Percentiles rank a stretch among this genome's conserved stretches.
Evolutionary conservation across 2,329 filamentous ascomycete species (phyloP).

Genomic region (Aspergillus intermedius): DNA sequence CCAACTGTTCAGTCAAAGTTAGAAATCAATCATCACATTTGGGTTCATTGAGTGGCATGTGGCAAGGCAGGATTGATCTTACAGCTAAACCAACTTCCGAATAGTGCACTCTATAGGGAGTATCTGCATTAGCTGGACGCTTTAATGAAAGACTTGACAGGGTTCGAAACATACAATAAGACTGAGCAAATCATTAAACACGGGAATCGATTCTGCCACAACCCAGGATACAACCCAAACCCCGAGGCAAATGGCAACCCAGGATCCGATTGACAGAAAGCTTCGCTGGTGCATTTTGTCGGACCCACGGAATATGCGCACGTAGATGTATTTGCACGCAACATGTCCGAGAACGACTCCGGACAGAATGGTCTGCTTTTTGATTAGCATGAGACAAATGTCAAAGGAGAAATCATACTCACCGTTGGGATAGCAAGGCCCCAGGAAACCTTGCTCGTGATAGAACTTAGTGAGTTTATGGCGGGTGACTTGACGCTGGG

Average conservation of each 20-base stretch:
- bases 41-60: background rate
- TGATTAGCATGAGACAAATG: background rate
- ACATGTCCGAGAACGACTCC: slow-evolving; percentile 64
- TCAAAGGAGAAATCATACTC: background rate
- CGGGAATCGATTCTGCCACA: slow-evolving; percentile 62
- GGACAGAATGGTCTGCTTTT: slow-evolving; percentile 54
- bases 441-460: slow-evolving; percentile 58
- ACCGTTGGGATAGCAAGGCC: slow-evolving; percentile 60
- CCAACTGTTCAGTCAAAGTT: slow-evolving; percentile 24
- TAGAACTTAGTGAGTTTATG: slow-evolving; percentile 52
- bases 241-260: slow-evolving; percentile 50
- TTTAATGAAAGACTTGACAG: background rate
- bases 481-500: slow-evolving; percentile 57
- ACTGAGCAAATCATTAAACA: slow-evolving; percentile 60
- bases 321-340: slow-evolving; percentile 59
- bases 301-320: slow-evolving; percentile 55
- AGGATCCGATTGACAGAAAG: slow-evolving; percentile 47
- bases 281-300: slow-evolving; percentile 47
- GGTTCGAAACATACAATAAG: slow-evolving; percentile 41
- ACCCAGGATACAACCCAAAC: slow-evolving; percentile 59
- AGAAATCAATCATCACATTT: background rate
- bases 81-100: slow-evolving; percentile 61
- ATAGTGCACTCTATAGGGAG: slow-evolving; percentile 45
- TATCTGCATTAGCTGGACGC: slow-evolving; percentile 3
- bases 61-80: slow-evolving; percentile 1